Evolutionary conservation across 176 grass and related monocot species (phyloP), one percentile per base, ranked within the genome.

Genomic region (Tillandsia fasciculata): DNA sequence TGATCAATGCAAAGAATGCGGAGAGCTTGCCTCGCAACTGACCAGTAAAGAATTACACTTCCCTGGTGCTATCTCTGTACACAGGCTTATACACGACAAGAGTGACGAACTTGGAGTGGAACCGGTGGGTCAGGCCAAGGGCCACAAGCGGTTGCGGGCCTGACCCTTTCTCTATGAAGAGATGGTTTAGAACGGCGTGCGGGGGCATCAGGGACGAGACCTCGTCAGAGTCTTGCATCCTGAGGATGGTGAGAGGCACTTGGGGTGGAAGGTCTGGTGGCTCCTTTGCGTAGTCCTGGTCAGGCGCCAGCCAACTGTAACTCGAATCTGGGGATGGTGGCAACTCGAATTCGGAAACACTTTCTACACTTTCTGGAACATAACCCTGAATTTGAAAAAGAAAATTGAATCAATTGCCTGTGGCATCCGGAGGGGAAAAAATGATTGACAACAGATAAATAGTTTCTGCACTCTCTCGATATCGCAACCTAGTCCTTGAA

Each of bases 81-180:
- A 84, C 64, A 2, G 87, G 95, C 64, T 90, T 99, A 71, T 94
- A 94, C 14, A 99, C 80, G 57, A 94, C 90, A 12, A 88, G 70
- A 65, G 87, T 94, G 64, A 99, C 90, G 33, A 88, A 90, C 76
- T 99, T 99, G 8, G 89, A 94, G 12, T 82, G 63, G 28, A 94
- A 99, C 63, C 95, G 59, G 49, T 99, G 87, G 14, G 84, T 94
- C 72, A 91, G 17, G 0, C 95, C 83, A 6, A 99, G 89, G 20
- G 90, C 95, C 0, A 99, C 88, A 52, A 99, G 78, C 2, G 90
- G 90, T 76, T 85, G 82, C 10, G 87, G 87, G 4, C 79, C 81
- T 73, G 82, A 85, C 15, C 95, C 95, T 90, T 94, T 99, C 78
- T 99, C 90, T 2, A 99, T 83, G 53, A 88, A 94, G 29, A 99